Percentiles rank a stretch among this genome's conserved stretches.
These are phyloP conservation scores for Diophrys sp. DNA, from an alignment of 73 alveolate genomes.

Conservation along the genomic window DNA sequence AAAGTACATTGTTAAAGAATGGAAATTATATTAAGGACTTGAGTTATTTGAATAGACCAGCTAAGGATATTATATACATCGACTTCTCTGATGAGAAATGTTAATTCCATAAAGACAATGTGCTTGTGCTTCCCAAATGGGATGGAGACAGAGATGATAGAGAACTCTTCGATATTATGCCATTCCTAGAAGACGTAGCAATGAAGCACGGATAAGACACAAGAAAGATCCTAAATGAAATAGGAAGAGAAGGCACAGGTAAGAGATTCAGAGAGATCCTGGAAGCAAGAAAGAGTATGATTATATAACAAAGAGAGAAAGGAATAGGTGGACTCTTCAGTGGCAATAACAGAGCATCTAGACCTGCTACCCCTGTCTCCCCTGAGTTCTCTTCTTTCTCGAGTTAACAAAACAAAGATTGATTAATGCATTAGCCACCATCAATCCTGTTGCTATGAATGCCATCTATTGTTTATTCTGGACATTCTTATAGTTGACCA, in stretches of 20 bases:
- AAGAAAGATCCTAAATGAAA: slow-evolving; percentile 68
- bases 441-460: too few relatives aligned
- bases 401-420: too few relatives aligned
- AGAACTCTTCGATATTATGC: slow-evolving; percentile 64
- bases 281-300: slow-evolving; percentile 44
- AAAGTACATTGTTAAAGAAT: slow-evolving; percentile 67
- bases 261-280: slow-evolving; percentile 61
- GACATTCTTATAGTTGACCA: too few relatives aligned
- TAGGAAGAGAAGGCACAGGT: slow-evolving; percentile 77
- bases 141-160: slow-evolving; percentile 78
- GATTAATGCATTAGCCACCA: too few relatives aligned
- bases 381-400: too few relatives aligned
- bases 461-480: too few relatives aligned
- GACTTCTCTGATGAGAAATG: slow-evolving; percentile 72
- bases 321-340: slow-evolving; percentile 33
- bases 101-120: slow-evolving; percentile 70
- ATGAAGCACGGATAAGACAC: slow-evolving; percentile 50
- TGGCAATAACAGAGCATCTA: too few relatives aligned
- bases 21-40: slow-evolving; percentile 79
- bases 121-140: slow-evolving; percentile 58
- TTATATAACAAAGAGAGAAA: slow-evolving; percentile 39
- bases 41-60: slow-evolving; percentile 74
- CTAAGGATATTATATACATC: slow-evolving; percentile 63
- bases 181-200: slow-evolving; percentile 73
- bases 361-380: too few relatives aligned